phyloP scores from a whole-genome alignment of 2,329 filamentous ascomycete species.

The Nemania sp. region DNA sequence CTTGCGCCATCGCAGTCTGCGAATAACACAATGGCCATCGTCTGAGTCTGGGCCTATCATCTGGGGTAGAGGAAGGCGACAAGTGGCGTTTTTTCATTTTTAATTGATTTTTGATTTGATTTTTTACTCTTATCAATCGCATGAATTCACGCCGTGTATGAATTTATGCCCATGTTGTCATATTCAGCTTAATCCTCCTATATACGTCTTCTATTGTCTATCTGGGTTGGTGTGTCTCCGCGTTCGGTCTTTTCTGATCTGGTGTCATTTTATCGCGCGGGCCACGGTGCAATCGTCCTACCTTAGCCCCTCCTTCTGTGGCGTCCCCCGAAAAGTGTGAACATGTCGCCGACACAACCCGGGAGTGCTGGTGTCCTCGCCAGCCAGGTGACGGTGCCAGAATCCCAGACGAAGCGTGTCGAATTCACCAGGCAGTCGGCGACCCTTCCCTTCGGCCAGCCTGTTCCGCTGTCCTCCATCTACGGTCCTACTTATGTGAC shows the following conservation, averaged over 20 bases:
- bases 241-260: slow-evolving; percentile 13
- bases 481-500: slow-evolving; percentile 90
- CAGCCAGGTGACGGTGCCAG: slow-evolving; percentile 40
- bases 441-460: slow-evolving; percentile 61
- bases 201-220: background rate
- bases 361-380: slow-evolving; percentile 41
- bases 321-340: slow-evolving; percentile 21
- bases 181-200: slow-evolving; percentile 1
- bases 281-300: slow-evolving; percentile 22
- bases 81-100: slow-evolving; percentile 10
- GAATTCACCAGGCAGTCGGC: slow-evolving; percentile 52
- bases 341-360: slow-evolving; percentile 45
- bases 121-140: too few species aligned
- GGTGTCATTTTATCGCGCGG: slow-evolving; percentile 24
- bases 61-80: slow-evolving; percentile 34
- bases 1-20: slow-evolving; percentile 27
- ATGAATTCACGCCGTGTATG: too few species aligned
- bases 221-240: background rate
- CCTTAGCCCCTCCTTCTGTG: slow-evolving; percentile 21
- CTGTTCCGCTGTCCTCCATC: slow-evolving; percentile 63
- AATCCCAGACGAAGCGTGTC: slow-evolving; percentile 39
- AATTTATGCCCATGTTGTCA: slow-evolving; percentile 5
- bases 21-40: slow-evolving; percentile 34
- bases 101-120: background rate
- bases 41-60: slow-evolving; percentile 34